phyloP scores from a whole-genome alignment of 306 rosid species.

The Fragaria nilgerrensis region DNA sequence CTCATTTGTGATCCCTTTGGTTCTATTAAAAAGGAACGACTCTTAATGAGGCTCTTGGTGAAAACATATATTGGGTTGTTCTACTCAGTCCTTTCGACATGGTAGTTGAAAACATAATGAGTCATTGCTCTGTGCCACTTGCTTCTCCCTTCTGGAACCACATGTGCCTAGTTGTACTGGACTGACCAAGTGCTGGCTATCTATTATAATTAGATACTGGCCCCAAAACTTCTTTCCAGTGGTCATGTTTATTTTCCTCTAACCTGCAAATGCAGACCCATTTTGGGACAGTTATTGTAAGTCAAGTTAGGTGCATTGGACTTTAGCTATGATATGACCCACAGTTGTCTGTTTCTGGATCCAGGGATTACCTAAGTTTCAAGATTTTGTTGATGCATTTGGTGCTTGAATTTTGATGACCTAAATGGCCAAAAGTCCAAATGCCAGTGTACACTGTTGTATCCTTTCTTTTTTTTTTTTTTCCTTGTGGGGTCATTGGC shows the following conservation, averaged over 20 bases:
- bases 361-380: constrained; percentile 14
- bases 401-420: neutral
- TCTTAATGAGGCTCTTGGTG: neutral
- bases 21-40: neutral
- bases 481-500: constrained; percentile 11
- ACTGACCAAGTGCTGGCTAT: constrained; percentile 44
- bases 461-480: neutral
- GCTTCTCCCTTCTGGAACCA: constrained; percentile 46
- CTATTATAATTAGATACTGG: constrained; percentile 39
- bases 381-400: neutral
- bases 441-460: constrained; percentile 1
- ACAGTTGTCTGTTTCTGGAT: constrained; percentile 31
- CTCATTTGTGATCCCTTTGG: neutral
- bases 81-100: constrained; percentile 13
- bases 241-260: constrained; percentile 38
- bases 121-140: constrained; percentile 36
- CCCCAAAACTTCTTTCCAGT: constrained; percentile 41
- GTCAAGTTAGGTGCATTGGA: constrained; percentile 36
- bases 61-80: constrained; percentile 6
- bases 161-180: constrained; percentile 53
- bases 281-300: constrained; percentile 34
- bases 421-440: neutral
- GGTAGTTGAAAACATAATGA: constrained; percentile 59
- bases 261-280: constrained; percentile 35
- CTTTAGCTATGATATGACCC: constrained; percentile 27